Base-by-base conservation (phyloP, 2,329 filamentous ascomycete genomes). In the Trichothecium sympodiale region DNA sequence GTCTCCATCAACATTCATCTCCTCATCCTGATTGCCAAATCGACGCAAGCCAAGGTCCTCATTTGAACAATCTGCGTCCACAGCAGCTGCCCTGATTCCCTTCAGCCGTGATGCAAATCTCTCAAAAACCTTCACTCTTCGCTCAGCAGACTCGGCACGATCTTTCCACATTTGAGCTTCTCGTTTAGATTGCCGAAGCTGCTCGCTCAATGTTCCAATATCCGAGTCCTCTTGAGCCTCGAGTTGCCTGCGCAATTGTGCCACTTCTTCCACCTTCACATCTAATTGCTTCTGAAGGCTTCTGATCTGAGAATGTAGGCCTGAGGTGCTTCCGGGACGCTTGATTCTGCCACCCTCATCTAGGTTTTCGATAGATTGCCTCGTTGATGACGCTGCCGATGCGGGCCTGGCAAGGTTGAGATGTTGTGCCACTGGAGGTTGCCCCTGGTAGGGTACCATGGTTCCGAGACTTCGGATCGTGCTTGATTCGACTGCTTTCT, bases 81-180 rank as follows among this genome's bases (percentile, higher is more conserved):
- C 38, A 17, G 33, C 36, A 17, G 36, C 36, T 14, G 36, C 30
- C 8, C 31, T 27, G 14, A 42, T 39, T 2, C 29, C 34, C 38
- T 36, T 50, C 23, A 64, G 29, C 17, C 52, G 51, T 12, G 48
- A 40, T 4, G 57, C 59, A 39, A 68, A 64, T 29, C 54, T 51
- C 46, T 71, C 61, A 39, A 71, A 63, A 17, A 65, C 60, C 4
- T 60, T 57, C 14, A 77, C 48, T 33, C 67, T 60, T 40, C 55
- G 61, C 54, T 80, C 74, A 0, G 74, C 73, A 4, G 61, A 57
- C 45, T 74, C 64, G 0, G 76, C 76, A 23, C 71, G 59, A 23
- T 59, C 61, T 42, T 60, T 67, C 76, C 75, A 80, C 41, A 55
- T 60, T 1, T 44, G 43, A 4, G 48, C 40, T 17, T 59, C 54